A percentile compares a stretch with the other conserved stretches of the same genome.
Conservation (phyloP, 768 basidiomycete genomes). For the Suillus paluster region DNA sequence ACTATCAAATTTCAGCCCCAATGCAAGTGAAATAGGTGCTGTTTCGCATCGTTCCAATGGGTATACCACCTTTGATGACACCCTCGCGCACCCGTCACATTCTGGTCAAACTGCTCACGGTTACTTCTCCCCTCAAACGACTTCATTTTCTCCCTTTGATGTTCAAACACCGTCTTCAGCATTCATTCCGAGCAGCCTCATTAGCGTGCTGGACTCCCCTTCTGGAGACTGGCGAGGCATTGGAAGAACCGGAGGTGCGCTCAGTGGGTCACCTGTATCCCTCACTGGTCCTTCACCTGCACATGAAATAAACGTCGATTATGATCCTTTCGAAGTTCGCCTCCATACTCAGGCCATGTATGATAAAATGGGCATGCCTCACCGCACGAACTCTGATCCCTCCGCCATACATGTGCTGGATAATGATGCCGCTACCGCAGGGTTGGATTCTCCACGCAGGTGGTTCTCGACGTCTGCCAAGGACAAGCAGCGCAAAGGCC, state of each 20-base stretch:
- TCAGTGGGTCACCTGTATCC: conserved; percentile 49
- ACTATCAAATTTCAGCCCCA: conserved; percentile 27
- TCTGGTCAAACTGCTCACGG: conserved; percentile 17
- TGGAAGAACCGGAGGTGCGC: conserved; percentile 18
- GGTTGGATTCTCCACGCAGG: conserved; percentile 40
- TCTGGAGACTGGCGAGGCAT: conserved; percentile 56
- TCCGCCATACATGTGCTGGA: conserved; percentile 19
- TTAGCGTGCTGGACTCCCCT: conserved; percentile 50
- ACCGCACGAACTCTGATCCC: conserved; percentile 43
- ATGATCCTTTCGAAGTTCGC: conserved; percentile 54
- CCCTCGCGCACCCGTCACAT: conserved; percentile 25
- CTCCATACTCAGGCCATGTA: conserved; percentile 26
- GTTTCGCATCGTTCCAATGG: conserved; percentile 38
- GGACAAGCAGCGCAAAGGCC: conserved; percentile 62
- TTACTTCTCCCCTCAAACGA: conserved; percentile 21
- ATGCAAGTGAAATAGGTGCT: conserved; percentile 16
- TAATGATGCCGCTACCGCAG: conserved; percentile 15
- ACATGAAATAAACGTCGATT: conserved; percentile 36
- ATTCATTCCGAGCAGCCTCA: conserved; percentile 59
- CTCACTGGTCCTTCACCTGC: conserved; percentile 33
- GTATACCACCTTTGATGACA: conserved; percentile 47
- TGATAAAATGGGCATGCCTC: conserved; percentile 30
- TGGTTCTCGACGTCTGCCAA: conserved; percentile 51
- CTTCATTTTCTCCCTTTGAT: conserved; percentile 62
- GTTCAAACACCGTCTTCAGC: conserved; percentile 44